A percentile compares a stretch with the other conserved stretches of the same genome.
phyloP scores from a whole-genome alignment of 1,139 yeast genomes.

The Yamadazyma diddensiae region DNA sequence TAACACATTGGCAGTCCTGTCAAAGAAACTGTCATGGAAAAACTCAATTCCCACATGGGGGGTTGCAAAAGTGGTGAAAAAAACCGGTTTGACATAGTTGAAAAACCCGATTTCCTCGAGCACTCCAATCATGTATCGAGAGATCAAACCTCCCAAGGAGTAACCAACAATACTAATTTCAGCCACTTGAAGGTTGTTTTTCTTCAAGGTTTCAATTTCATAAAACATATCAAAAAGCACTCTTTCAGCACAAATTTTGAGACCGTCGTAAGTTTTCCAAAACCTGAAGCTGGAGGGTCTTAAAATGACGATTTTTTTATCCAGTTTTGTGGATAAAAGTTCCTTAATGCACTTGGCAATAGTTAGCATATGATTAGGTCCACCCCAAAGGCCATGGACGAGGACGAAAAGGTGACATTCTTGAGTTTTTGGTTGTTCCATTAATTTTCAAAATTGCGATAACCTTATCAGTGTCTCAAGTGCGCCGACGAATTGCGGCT shows the following conservation, averaged over 20 bases:
- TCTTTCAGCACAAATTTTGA: slow-evolving; percentile 66
- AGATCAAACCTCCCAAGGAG: slow-evolving; percentile 42
- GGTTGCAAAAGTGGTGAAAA: slow-evolving; percentile 82
- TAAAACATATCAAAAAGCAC: slow-evolving; percentile 60
- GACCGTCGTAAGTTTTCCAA: slow-evolving; percentile 84
- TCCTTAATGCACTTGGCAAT: slow-evolving; percentile 52
- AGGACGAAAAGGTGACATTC: slow-evolving; percentile 64
- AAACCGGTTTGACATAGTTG: slow-evolving; percentile 55
- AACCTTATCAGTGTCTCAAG: background rate
- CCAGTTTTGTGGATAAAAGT: slow-evolving; percentile 28
- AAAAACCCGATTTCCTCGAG: slow-evolving; percentile 55
- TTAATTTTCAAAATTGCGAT: background rate
- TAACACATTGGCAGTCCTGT: slow-evolving; percentile 48
- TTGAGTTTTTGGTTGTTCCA: slow-evolving; percentile 1
- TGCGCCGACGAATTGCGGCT: no score
- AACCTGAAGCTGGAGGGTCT: slow-evolving; percentile 70
- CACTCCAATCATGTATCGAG: slow-evolving; percentile 70
- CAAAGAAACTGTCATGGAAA: slow-evolving; percentile 38
- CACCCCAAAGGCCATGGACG: slow-evolving; percentile 91
- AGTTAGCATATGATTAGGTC: slow-evolving; percentile 67
- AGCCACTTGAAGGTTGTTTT: slow-evolving; percentile 33
- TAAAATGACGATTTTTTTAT: slow-evolving; percentile 50
- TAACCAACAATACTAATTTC: slow-evolving; percentile 45
- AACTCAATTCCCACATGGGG: slow-evolving; percentile 81
- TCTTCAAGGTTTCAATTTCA: slow-evolving; percentile 51